These are phyloP conservation scores for Didymella lethalis DNA, from an alignment of 2,329 filamentous ascomycete species.

Conservation along the genomic window DNA sequence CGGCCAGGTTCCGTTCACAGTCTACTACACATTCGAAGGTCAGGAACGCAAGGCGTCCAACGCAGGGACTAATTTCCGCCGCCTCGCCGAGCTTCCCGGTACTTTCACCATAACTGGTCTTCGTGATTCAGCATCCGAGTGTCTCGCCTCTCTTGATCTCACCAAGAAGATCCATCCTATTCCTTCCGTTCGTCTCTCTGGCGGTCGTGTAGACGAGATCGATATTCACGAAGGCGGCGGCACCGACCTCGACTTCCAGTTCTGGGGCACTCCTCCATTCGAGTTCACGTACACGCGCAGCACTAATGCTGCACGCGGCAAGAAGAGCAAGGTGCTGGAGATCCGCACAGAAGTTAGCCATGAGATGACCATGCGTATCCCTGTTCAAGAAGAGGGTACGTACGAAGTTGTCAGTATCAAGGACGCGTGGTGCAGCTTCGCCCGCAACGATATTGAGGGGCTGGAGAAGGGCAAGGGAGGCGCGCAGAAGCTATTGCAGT, in stretches of 20 bases:
- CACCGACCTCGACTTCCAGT: conserved; percentile 92
- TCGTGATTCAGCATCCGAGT: conserved; percentile 87
- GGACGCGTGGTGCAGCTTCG: conserved; percentile 90
- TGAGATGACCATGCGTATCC: conserved; percentile 80
- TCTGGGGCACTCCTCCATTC: conserved; percentile 94
- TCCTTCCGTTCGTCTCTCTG: conserved; percentile 88
- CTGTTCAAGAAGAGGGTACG: conserved; percentile 90
- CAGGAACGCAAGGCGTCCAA: conserved; percentile 80
- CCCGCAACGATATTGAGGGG: conserved; percentile 66
- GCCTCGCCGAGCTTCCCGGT: conserved; percentile 90
- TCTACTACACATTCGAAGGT: conserved; percentile 89
- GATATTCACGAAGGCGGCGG: conserved; percentile 98
- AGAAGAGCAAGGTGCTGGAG: conserved; percentile 77
- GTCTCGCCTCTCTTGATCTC: conserved; percentile 79
- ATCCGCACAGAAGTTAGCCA: conserved; percentile 87
- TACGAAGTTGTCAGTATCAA: conserved; percentile 98
- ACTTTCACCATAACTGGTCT: conserved; percentile 87
- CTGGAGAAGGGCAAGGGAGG: conserved; percentile 45
- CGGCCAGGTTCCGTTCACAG: conserved; percentile 89
- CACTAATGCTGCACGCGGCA: conserved; percentile 73
- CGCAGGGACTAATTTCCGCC: conserved; percentile 83
- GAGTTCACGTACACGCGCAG: conserved; percentile 97
- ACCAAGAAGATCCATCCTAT: conserved; percentile 88
- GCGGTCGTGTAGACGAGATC: conserved; percentile 79
- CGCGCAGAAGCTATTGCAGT: conserved; percentile 52